Base-by-base conservation (phyloP, 2,329 filamentous ascomycete species). In the Drechslerella stenobrocha region DNA sequence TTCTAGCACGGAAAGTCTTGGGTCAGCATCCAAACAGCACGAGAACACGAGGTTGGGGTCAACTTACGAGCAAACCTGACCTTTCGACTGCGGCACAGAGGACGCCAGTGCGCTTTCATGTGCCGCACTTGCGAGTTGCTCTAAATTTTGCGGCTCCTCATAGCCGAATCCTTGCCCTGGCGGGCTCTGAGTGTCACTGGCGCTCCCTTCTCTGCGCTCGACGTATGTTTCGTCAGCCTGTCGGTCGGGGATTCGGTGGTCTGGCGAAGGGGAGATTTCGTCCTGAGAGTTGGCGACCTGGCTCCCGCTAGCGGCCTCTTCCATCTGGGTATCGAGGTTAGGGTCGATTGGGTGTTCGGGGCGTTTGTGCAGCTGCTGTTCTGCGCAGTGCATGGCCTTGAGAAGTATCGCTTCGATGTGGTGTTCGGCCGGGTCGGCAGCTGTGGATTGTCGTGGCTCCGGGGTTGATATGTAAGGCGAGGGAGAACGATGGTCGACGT, bases 1-100 rank as follows among this genome's bases (percentile, higher is more conserved):
- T 98, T 76, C 93, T 98, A 71, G 53, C 7, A 22, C 8, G 18
- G 23, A 15, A 30, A 23, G 2, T 32, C 20, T 45, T 55, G 34
- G 52, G 51, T 64, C 56, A 70, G 52, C 13, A 66, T 40, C 28
- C n/a, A 6, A 9, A 28, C 18, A 2, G 45, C 44, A 28, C 18
- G 22, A 32, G 23, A 7, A 40, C 28, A 13, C 18, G 24, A 56
- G n/a, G n/a, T n/a, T 28, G 13, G 18, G 18, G 34, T 55, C n/a
- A n/a, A 59, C 61, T 58, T 55, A 66, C 61, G 61, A 66, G 30
- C 61, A 66, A 20, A 66, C 53, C 20, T 66, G 61, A 20, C 61
- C 61, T 18, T 66, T 66, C 1, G 61, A 59, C 34, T 66, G 61
- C 30, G 61, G 61, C 61, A 50, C 52, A 52, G 61, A 20, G 1